Evolutionary conservation across 768 basidiomycete genomes (phyloP).

Genomic region (Leccinellum rugosiceps): DNA sequence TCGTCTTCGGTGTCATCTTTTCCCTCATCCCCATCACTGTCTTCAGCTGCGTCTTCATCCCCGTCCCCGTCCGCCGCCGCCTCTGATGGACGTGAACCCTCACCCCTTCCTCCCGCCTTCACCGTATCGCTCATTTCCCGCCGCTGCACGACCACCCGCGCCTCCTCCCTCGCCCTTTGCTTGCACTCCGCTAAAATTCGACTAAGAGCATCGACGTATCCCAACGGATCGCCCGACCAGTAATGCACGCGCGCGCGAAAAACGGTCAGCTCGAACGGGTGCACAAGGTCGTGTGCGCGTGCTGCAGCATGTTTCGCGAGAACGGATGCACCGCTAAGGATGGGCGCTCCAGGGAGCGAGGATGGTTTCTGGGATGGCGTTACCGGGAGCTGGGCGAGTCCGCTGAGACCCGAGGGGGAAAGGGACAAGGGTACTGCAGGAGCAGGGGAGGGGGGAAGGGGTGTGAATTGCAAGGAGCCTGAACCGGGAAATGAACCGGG

Average conservation of each 20-base stretch:
- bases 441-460: conserved; percentile 36
- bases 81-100: neutral
- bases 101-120: neutral
- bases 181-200: conserved; percentile 64
- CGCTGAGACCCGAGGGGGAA: conserved; percentile 22
- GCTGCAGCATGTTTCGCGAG: conserved; percentile 23
- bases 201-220: conserved; percentile 71
- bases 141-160: conserved; percentile 16
- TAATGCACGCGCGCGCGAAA: conserved; percentile 74
- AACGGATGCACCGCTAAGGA: neutral
- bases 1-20: neutral
- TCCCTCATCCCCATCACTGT: neutral
- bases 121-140: neutral
- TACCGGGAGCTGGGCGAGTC: conserved; percentile 20
- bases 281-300: conserved; percentile 10
- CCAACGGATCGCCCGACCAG: conserved; percentile 79
- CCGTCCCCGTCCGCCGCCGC: conserved; percentile 23
- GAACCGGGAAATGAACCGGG: conserved; percentile 52
- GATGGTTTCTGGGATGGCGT: conserved; percentile 22
- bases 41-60: neutral
- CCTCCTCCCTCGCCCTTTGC: conserved; percentile 39
- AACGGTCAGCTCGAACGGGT: conserved; percentile 56
- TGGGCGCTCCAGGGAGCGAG: neutral
- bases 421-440: conserved; percentile 6
- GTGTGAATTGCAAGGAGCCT: conserved; percentile 2